Conservation (phyloP, 805 yeast genomes). For the Komagataella populi region DNA sequence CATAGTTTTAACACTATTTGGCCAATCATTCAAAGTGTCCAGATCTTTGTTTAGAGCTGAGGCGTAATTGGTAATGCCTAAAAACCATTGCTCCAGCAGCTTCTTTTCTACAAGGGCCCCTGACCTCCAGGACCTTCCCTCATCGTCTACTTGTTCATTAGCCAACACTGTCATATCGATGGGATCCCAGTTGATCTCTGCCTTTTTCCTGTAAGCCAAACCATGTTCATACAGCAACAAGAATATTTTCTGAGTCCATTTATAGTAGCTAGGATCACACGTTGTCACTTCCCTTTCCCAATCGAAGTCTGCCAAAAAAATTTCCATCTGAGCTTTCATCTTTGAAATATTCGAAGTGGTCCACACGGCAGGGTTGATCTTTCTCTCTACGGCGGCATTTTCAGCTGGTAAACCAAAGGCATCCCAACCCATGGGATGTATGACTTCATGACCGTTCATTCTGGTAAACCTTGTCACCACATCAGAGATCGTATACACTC, state of each 20-base stretch:
- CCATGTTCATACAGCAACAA: constrained; percentile 60
- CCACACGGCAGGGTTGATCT: constrained; percentile 72
- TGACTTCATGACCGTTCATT: constrained; percentile 61
- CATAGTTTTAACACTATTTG: constrained; percentile 77
- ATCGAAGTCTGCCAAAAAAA: constrained; percentile 78
- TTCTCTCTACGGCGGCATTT: constrained; percentile 88
- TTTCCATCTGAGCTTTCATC: constrained; percentile 73
- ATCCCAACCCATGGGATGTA: constrained; percentile 99
- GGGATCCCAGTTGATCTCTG: constrained; percentile 97
- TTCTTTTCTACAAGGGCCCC: constrained; percentile 88
- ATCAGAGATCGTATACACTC: constrained; percentile 89
- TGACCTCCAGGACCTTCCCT: constrained; percentile 92
- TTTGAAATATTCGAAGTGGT: constrained; percentile 65
- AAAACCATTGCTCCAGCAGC: constrained; percentile 81
- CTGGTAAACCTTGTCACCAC: constrained; percentile 67
- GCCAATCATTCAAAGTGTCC: constrained; percentile 59
- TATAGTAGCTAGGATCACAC: constrained; percentile 76
- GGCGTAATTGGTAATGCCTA: constrained; percentile 80
- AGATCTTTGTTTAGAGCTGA: constrained; percentile 53
- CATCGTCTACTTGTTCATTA: constrained; percentile 86
- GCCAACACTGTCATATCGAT: constrained; percentile 91
- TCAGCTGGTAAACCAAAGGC: constrained; percentile 98
- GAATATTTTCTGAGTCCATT: constrained; percentile 85
- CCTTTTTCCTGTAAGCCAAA: constrained; percentile 72
- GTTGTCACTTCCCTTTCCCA: constrained; percentile 90